phyloP scores from a whole-genome alignment of 345 rosid species.

The Streptanthus diversifolius region DNA sequence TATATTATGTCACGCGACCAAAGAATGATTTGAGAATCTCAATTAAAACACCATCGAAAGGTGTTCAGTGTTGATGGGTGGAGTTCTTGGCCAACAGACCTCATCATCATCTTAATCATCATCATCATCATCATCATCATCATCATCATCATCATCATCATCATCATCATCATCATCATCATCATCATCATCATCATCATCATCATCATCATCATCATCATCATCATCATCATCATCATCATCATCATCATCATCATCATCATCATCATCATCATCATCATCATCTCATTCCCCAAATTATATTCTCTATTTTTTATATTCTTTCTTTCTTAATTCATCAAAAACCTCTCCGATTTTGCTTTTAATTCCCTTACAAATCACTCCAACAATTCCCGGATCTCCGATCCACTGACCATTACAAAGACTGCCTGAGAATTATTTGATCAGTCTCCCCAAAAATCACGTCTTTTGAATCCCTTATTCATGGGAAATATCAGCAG shows the following conservation, averaged over 20 bases:
- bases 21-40: too few species aligned
- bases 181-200: constrained; percentile 33
- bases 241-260: constrained; percentile 33
- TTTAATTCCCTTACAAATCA: neutral
- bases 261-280: constrained; percentile 29
- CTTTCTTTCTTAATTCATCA: neutral
- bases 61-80: constrained; percentile 29
- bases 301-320: constrained; percentile 24
- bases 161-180: constrained; percentile 35
- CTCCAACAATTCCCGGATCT: constrained; percentile 22
- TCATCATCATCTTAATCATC: constrained; percentile 31
- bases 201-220: constrained; percentile 32
- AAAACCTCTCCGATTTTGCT: neutral
- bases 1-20: too few species aligned
- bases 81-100: constrained; percentile 48
- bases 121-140: constrained; percentile 33
- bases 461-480: neutral
- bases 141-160: constrained; percentile 32
- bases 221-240: constrained; percentile 35
- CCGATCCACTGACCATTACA: constrained; percentile 4
- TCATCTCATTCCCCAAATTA: constrained; percentile 20
- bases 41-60: constrained; percentile 2
- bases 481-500: constrained; percentile 69
- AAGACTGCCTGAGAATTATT: neutral
- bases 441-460: constrained; percentile 4